Base-by-base conservation (phyloP, 805 yeast genomes). In the Maudiozyma bulderi region DNA sequence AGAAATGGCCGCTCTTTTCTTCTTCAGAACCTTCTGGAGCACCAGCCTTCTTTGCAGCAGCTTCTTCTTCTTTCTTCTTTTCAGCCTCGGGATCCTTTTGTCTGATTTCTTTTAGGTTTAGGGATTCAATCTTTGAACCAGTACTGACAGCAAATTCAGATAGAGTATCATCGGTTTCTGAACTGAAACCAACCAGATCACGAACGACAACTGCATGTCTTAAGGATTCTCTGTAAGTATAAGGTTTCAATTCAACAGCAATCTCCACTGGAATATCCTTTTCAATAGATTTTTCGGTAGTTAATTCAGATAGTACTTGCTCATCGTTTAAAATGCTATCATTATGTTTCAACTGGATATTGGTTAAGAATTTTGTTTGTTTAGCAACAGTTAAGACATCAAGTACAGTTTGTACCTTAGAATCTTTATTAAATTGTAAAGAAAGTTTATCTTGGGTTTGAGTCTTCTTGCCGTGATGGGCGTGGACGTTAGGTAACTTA, bases 101-200 rank as follows among this genome's bases (percentile, higher is more conserved):
- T 40, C 56, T 57, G 14, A 62, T 54, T 11, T 53, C 54, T 20
- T 45, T 49, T 14, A 65, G 56, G 26, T 59, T 58, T 49, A 66
- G 49, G 10, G 53, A 52, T 40, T 54, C 54, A 50, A 65, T 64
- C 45, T 59, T 64, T 8, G 62, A 53, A 29, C 64, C 64, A 8
- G 66, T 58, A 8, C 69, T 63, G 35, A 59, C 50, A 1, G 69
- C 64, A 55, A 54, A 65, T 20, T 63, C 65, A 26, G 69, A 57
- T 26, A 64, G 44, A 13, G 57, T 60, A 49, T 66, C 70, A 2
- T 52, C 59, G 26, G 62, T 51, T 49, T 65, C 70, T 29, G 62
- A 52, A 10, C 60, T 49, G 48, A 66, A 65, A 1, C 70, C 70
- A 44, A 66, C 47, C 40, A 61, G 58, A 40, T 64, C 66, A 51